A percentile compares a stretch with the other conserved stretches of the same genome.
phyloP scores from a whole-genome alignment of 2,329 filamentous ascomycete species.

The Niveomyces coronatus region DNA sequence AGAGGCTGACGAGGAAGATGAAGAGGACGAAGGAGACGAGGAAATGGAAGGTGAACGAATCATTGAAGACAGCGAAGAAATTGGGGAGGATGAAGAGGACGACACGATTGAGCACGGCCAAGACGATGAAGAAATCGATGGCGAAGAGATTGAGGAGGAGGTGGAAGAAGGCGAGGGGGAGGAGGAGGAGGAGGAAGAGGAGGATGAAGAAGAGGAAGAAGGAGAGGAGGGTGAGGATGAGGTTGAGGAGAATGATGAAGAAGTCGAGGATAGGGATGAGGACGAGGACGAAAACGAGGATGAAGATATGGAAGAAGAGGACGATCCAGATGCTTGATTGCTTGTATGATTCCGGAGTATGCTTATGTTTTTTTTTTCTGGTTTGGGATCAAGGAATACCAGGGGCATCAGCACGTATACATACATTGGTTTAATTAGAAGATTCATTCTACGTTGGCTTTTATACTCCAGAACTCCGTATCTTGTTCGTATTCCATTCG shows the following conservation, averaged over 20 bases:
- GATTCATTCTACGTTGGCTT: too few relatives aligned
- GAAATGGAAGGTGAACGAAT: constrained; percentile 8
- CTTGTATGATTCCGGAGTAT: too few relatives aligned
- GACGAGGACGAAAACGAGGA: constrained; percentile 13
- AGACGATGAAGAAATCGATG: constrained; percentile 13
- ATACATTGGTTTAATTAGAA: too few relatives aligned
- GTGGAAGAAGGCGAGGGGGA: constrained; percentile 12
- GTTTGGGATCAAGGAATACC: background rate
- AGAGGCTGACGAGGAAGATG: constrained; percentile 7
- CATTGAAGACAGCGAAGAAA: constrained; percentile 11
- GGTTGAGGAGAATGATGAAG: constrained; percentile 11
- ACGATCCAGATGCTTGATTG: constrained; percentile 10
- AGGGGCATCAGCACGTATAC: too few relatives aligned
- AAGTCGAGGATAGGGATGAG: constrained; percentile 13
- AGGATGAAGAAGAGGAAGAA: constrained; percentile 10
- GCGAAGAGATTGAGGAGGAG: constrained; percentile 12
- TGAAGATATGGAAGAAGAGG: constrained; percentile 12
- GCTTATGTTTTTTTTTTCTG: background rate
- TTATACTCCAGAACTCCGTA: too few relatives aligned
- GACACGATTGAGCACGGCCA: constrained; percentile 13
- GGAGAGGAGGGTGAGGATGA: constrained; percentile 8
- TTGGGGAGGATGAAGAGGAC: constrained; percentile 10
- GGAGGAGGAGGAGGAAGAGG: constrained; percentile 11
- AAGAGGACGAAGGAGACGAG: constrained; percentile 4
- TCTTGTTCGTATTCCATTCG: too few relatives aligned